These are phyloP conservation scores for Termitomyces sp. DNA, from an alignment of 768 basidiomycete species.

Conservation along the genomic window DNA sequence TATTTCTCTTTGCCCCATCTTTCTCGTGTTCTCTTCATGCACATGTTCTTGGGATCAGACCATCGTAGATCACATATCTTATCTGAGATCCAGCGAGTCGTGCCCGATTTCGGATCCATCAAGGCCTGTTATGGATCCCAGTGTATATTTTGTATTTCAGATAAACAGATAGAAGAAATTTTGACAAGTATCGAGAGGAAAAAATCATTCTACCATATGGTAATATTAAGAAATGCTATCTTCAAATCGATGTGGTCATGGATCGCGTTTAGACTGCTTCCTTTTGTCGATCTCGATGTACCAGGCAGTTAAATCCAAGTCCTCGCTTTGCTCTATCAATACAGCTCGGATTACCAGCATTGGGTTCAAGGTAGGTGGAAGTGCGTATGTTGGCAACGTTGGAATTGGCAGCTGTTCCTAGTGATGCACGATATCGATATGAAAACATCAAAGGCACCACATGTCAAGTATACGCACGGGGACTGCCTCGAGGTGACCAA, in stretches of 20 bases:
- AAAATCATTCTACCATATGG: neutral
- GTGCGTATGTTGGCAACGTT: slow-evolving; percentile 35
- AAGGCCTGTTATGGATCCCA: neutral
- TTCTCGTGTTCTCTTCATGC: slow-evolving; percentile 7
- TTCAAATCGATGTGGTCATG: neutral
- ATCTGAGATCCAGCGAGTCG: slow-evolving; percentile 24
- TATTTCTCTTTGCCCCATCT: neutral
- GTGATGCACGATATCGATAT: neutral
- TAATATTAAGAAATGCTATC: neutral
- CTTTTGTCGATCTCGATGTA: slow-evolving; percentile 27
- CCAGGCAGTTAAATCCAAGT: slow-evolving; percentile 48
- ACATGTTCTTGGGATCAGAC: slow-evolving; percentile 8
- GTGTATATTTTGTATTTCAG: too few relatives aligned
- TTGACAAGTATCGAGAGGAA: neutral
- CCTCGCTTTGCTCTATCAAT: slow-evolving; percentile 41
- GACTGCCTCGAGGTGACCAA: slow-evolving; percentile 54
- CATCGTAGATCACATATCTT: slow-evolving; percentile 20
- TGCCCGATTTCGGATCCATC: slow-evolving; percentile 21
- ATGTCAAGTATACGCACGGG: slow-evolving; percentile 6
- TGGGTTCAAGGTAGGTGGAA: slow-evolving; percentile 37
- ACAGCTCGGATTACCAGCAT: slow-evolving; percentile 52
- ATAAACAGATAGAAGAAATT: neutral
- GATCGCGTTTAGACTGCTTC: neutral
- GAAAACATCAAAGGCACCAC: slow-evolving; percentile 6
- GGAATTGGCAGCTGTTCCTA: slow-evolving; percentile 38